Evolutionary conservation across 306 rosid species (phyloP).

Genomic region (Lotus japonicus): DNA sequence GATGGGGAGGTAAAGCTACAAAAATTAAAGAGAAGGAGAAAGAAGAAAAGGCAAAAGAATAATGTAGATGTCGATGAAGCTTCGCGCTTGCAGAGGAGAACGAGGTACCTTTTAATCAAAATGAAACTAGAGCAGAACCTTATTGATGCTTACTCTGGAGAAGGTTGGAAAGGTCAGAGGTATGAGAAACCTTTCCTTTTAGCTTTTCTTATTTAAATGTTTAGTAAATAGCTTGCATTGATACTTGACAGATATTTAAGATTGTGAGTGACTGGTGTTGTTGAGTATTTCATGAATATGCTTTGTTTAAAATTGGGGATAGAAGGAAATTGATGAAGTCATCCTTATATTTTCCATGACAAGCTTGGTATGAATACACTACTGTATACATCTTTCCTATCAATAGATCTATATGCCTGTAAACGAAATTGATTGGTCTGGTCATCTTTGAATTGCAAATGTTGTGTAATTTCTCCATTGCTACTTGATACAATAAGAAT

Average conservation of each 20-base stretch:
- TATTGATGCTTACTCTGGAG: conserved; percentile 88
- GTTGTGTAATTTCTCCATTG: neutral
- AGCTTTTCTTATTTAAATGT: neutral
- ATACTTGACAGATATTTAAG: neutral
- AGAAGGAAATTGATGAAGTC: neutral
- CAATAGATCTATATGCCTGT: neutral
- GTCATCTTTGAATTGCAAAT: neutral
- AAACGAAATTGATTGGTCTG: neutral
- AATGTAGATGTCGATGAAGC: conserved; percentile 62
- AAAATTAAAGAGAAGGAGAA: conserved; percentile 40
- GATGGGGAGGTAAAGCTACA: conserved; percentile 33
- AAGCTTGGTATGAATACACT: neutral
- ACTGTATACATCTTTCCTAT: neutral
- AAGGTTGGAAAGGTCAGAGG: conserved; percentile 99
- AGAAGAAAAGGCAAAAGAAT: conserved; percentile 38
- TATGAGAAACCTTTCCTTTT: conserved; percentile 19
- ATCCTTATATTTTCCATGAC: neutral
- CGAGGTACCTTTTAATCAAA: conserved; percentile 70
- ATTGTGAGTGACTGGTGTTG: neutral
- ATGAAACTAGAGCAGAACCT: conserved; percentile 91
- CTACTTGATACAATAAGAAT: neutral
- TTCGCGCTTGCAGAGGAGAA: conserved; percentile 73
- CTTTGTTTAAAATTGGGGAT: neutral
- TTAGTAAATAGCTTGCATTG: too few species aligned
- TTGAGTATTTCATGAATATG: neutral